A percentile compares a stretch with the other conserved stretches of the same genome.
These are phyloP conservation scores for Epichloe amarillans DNA, from an alignment of 2,329 filamentous ascomycete species.

Conservation along the genomic window DNA sequence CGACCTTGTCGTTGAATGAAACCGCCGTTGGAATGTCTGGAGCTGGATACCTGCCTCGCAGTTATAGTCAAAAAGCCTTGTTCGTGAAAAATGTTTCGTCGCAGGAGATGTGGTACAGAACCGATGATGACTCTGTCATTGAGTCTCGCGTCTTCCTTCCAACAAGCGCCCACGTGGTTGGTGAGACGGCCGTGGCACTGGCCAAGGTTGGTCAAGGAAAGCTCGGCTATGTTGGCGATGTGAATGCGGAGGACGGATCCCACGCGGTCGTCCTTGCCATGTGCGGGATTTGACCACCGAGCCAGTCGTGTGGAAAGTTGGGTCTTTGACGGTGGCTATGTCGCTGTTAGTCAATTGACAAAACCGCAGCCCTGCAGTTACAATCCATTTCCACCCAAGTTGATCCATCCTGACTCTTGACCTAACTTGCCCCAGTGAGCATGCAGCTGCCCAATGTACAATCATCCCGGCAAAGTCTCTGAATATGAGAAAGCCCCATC, in stretches of 20 bases:
- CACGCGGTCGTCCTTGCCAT: slow-evolving; percentile 15
- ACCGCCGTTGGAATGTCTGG: slow-evolving; percentile 5
- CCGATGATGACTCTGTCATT: slow-evolving; percentile 3
- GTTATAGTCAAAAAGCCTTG: slow-evolving; percentile 16
- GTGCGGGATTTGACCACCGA: slow-evolving; percentile 3
- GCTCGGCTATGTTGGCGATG: slow-evolving; percentile 18
- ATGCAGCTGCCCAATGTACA: no score
- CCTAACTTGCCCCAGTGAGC: no score
- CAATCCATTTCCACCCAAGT: no score
- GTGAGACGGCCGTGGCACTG: slow-evolving; percentile 13
- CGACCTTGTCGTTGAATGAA: slow-evolving; percentile 11
- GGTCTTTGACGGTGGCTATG: no score
- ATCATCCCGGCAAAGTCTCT: no score
- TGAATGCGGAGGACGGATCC: slow-evolving; percentile 14
- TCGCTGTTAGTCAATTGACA: no score
- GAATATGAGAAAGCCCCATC: no score
- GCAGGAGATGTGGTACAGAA: slow-evolving; percentile 13
- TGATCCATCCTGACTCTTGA: no score
- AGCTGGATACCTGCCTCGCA: slow-evolving; percentile 7
- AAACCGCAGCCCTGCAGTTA: no score
- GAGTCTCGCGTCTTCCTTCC: neutral
- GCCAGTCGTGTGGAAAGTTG: no score
- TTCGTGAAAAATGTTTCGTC: slow-evolving; percentile 12
- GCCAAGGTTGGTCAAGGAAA: slow-evolving; percentile 15
- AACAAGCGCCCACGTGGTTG: neutral